Percentiles rank a stretch among this genome's conserved stretches.
Conservation (phyloP, 2,329 filamentous ascomycete species). For the Sclerotinia glacialis region DNA sequence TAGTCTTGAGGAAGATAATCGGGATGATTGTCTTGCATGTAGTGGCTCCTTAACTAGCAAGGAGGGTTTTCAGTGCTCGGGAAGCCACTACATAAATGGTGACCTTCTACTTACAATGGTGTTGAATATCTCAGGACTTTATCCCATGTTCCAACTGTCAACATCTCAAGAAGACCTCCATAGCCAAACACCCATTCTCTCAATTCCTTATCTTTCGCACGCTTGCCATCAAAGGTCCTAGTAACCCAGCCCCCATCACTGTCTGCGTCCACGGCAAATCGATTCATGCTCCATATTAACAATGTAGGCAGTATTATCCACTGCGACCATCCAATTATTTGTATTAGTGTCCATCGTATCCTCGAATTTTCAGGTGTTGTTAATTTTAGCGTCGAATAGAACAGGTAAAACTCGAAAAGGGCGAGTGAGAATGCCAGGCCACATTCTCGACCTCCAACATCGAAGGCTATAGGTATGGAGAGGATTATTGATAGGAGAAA, state of each 20-base stretch:
- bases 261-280: conserved; percentile 88
- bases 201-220: conserved; percentile 63
- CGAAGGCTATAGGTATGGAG: conserved; percentile 94
- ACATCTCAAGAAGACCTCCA: conserved; percentile 74
- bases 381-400: conserved; percentile 78
- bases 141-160: conserved; percentile 85
- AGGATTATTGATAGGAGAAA: conserved; percentile 92
- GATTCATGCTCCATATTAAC: conserved; percentile 91
- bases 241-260: conserved; percentile 73
- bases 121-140: conserved; percentile 84
- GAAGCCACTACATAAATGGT: background rate
- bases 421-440: conserved; percentile 91
- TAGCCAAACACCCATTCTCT: conserved; percentile 86
- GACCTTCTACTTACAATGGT: conserved; percentile 52
- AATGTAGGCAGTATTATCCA: conserved; percentile 82
- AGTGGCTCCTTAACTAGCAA: background rate
- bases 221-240: conserved; percentile 68
- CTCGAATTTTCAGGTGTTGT: conserved; percentile 75
- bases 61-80: too few relatives aligned
- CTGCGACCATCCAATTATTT: conserved; percentile 71
- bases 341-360: conserved; percentile 68
- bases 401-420: conserved; percentile 85
- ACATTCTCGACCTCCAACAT: conserved; percentile 92
- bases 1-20: conserved; percentile 1
- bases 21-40: background rate